These are phyloP conservation scores for Euphorbia celastroides DNA, from an alignment of 441 rosid species.

Conservation along the genomic window DNA sequence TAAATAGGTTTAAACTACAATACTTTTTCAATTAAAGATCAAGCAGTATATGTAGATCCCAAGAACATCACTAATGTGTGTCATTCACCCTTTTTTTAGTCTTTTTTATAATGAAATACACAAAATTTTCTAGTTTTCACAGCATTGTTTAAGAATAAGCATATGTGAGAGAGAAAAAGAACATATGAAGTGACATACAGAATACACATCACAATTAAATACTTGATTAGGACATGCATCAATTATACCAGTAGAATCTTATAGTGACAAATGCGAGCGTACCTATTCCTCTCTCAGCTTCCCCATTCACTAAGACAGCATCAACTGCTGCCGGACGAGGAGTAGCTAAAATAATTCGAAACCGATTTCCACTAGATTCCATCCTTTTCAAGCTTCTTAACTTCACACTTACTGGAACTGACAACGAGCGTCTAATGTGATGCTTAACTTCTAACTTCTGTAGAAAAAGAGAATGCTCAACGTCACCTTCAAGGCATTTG, in stretches of 20 bases:
- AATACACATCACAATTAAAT: neutral
- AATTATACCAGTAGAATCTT: neutral
- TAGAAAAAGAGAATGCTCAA: neutral
- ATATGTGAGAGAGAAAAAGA: neutral
- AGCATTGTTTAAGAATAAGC: too few species aligned
- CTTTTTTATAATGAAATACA: too few species aligned
- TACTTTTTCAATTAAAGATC: too few species aligned
- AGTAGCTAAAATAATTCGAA: constrained; percentile 41
- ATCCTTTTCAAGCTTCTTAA: constrained; percentile 33
- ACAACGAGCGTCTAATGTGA: constrained; percentile 43
- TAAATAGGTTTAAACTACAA: too few species aligned
- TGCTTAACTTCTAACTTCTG: constrained; percentile 35
- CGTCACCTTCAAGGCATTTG: constrained; percentile 36
- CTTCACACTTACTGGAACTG: constrained; percentile 45
- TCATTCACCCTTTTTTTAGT: too few species aligned
- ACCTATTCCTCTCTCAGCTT: constrained; percentile 25
- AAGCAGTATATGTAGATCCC: too few species aligned
- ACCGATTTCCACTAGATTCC: constrained; percentile 38
- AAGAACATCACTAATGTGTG: too few species aligned
- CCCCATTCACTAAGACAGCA: constrained; percentile 21
- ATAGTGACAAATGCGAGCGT: constrained; percentile 4
- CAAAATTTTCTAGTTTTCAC: too few species aligned
- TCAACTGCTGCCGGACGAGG: constrained; percentile 26
- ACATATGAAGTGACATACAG: neutral
- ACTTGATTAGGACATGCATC: neutral